phyloP scores from a whole-genome alignment of 305 asterid genomes.

The Solanum hybrid region DNA sequence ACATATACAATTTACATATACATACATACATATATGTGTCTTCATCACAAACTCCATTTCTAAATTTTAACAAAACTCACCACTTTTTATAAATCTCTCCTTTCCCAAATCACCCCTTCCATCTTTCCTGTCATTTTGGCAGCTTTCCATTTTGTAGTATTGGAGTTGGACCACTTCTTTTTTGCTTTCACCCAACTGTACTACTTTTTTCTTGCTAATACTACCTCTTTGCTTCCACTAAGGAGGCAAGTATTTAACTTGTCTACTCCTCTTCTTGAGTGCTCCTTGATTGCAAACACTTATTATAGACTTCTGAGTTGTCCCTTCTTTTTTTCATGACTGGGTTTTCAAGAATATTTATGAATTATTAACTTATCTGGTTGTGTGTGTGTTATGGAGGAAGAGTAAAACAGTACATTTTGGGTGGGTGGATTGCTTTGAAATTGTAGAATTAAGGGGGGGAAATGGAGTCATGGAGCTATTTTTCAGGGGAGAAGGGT shows the following conservation, averaged over 20 bases:
- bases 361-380: not conserved
- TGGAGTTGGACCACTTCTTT: constrained; percentile 23
- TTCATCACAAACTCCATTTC: not conserved
- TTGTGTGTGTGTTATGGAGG: not conserved
- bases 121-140: constrained; percentile 14
- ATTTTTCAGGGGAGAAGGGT: constrained; percentile 16
- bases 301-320: not conserved
- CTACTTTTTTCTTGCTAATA: constrained; percentile 13
- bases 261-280: constrained; percentile 5
- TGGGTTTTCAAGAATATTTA: not conserved
- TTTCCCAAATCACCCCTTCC: not conserved
- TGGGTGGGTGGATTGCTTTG: not conserved
- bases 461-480: constrained; percentile 26
- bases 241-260: constrained; percentile 21
- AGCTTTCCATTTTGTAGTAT: constrained; percentile 12
- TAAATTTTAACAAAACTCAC: not conserved
- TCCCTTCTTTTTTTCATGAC: not conserved
- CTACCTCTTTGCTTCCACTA: constrained; percentile 26
- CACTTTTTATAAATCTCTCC: not conserved
- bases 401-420: not conserved
- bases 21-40: not conserved
- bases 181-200: constrained; percentile 13
- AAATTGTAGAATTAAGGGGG: not conserved
- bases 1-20: no score
- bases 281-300: not conserved